These are phyloP conservation scores for Heliamphora exappendiculata DNA, from an alignment of 148 eudicot species.

Conservation along the genomic window DNA sequence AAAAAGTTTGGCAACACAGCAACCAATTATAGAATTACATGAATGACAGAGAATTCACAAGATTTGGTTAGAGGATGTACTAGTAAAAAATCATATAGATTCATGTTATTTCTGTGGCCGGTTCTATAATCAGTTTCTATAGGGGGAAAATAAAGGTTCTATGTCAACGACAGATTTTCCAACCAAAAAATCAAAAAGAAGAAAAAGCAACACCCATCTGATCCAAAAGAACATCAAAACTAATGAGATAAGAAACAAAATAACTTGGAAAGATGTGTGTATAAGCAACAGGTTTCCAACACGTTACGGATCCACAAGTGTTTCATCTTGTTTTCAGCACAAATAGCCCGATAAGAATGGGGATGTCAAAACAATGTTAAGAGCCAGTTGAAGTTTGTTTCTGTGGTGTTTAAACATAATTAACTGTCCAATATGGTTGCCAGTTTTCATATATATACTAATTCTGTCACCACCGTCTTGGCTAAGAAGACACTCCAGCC, in stretches of 20 bases:
- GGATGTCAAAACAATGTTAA: background rate
- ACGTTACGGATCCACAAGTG: background rate
- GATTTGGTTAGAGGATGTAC: no score
- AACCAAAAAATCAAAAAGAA: background rate
- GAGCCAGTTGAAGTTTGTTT: constrained; percentile 15
- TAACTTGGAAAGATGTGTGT: background rate
- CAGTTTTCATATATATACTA: constrained; percentile 8
- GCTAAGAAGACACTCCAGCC: constrained; percentile 58
- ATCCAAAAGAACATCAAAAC: background rate
- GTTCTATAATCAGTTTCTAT: background rate
- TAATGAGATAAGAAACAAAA: background rate
- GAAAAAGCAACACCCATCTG: background rate
- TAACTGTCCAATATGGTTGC: background rate
- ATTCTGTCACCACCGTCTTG: background rate
- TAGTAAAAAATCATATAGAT: background rate
- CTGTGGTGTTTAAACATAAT: constrained; percentile 3
- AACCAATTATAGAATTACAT: background rate
- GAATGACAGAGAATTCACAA: background rate
- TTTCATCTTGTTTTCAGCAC: background rate
- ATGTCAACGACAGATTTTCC: background rate
- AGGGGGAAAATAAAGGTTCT: background rate
- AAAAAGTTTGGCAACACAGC: no score
- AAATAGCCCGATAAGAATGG: background rate
- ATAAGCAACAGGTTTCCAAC: background rate
- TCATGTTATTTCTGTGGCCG: no score